Conservation (phyloP, 148 eudicot genomes). For the Spergularia bocconei region DNA sequence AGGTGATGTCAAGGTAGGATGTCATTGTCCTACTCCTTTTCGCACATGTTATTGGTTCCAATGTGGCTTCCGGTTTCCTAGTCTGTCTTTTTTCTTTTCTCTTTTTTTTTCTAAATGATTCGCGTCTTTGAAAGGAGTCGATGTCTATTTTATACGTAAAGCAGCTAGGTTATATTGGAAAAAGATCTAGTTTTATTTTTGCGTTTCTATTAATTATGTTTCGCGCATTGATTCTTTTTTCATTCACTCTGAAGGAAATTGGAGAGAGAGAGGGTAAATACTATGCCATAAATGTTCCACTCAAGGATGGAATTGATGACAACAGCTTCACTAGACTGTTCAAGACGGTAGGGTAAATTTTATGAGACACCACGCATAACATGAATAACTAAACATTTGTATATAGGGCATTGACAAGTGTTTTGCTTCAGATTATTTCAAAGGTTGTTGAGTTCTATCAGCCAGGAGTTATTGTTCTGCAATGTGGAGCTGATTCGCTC, state of each 20-base stretch:
- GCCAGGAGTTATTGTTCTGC: slow-evolving; percentile 93
- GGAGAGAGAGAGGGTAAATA: slow-evolving; percentile 93
- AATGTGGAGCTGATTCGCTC: slow-evolving; percentile 99
- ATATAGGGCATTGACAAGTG: not conserved
- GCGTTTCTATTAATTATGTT: not conserved
- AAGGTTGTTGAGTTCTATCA: slow-evolving; percentile 90
- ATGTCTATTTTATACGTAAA: not conserved
- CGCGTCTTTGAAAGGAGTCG: not conserved
- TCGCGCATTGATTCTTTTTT: slow-evolving; percentile 15
- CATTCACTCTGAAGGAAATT: slow-evolving; percentile 57
- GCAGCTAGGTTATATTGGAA: not conserved
- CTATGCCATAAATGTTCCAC: slow-evolving; percentile 95
- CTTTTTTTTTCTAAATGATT: not conserved
- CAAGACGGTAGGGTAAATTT: slow-evolving; percentile 59
- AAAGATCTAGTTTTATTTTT: not conserved
- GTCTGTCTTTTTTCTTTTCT: too few species aligned
- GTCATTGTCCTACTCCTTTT: slow-evolving; percentile 4
- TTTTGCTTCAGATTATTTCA: slow-evolving; percentile 59
- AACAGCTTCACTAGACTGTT: slow-evolving; percentile 80
- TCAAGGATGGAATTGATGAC: slow-evolving; percentile 98
- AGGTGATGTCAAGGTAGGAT: slow-evolving; percentile 89
- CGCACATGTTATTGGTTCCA: not conserved
- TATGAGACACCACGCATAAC: not conserved
- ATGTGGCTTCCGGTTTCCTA: not conserved
- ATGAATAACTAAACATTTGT: not conserved